These are phyloP conservation scores for Phytophthora idaei DNA, from an alignment of 352 stramenopile genomes.

Conservation along the genomic window DNA sequence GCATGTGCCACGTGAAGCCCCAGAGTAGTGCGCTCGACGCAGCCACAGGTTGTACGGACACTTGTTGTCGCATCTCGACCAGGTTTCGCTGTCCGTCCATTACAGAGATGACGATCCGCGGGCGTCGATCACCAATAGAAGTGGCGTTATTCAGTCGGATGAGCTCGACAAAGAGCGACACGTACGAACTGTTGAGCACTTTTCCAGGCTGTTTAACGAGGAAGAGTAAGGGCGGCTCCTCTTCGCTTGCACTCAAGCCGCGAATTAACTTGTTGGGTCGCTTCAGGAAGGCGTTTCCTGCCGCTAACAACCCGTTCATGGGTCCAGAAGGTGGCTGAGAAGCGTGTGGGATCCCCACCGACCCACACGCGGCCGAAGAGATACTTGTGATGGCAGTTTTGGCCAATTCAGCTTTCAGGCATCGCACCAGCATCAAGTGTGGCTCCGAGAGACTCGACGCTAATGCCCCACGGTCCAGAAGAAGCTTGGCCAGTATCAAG, in stretches of 20 bases:
- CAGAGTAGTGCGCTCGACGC: constrained; percentile 70
- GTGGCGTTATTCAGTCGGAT: constrained; percentile 60
- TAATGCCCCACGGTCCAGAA: constrained; percentile 59
- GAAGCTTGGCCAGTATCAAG: constrained; percentile 55
- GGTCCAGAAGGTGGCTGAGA: constrained; percentile 8
- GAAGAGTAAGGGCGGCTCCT: constrained; percentile 60
- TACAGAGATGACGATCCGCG: constrained; percentile 75
- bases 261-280: constrained; percentile 28
- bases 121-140: constrained; percentile 47
- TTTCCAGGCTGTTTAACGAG: constrained; percentile 76
- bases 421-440: constrained; percentile 53
- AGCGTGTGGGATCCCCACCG: constrained; percentile 12
- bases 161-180: constrained; percentile 82
- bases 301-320: constrained; percentile 17
- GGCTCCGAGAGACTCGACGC: constrained; percentile 44
- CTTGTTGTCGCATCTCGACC: constrained; percentile 81
- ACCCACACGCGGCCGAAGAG: constrained; percentile 35
- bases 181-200: constrained; percentile 80
- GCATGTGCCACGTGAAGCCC: constrained; percentile 93
- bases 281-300: constrained; percentile 26
- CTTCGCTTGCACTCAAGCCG: constrained; percentile 20
- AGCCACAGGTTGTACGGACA: constrained; percentile 69
- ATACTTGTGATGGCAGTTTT: constrained; percentile 72
- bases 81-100: constrained; percentile 67
- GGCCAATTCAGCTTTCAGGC: constrained; percentile 55